Base-by-base conservation (phyloP, 176 grass and related monocot genomes). In the Bothriochloa decipiens region DNA sequence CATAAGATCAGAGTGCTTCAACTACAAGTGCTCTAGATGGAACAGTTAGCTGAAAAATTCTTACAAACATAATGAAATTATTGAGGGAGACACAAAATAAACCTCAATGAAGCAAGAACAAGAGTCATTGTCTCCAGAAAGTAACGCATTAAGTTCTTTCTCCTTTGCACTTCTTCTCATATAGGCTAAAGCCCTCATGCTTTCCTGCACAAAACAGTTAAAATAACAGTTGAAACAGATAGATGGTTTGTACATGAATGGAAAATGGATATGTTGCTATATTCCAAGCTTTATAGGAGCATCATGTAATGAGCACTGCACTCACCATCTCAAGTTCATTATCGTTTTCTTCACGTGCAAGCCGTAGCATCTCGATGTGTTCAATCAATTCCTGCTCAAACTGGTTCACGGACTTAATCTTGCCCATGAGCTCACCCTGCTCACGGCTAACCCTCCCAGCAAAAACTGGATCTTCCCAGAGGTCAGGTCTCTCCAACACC, bases 41-140 rank as follows among this genome's bases (percentile, higher is more conserved):
- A 41, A 0, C 9, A 75, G 12, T 89, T 26, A 20, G 29, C 47
- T 76, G 26, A 77, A 22, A 62, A 71, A 11, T 76, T 85, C 5
- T 47, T 39, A 47, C 41, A 46, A 72, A 46, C 41, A 46, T 46
- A 72, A 13, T 47, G n/a, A 72, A 46, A 72, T 46, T 14, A 61
- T 23, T 25, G 0, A 71, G 69, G 12, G 40, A 72, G 42, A 39
- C 18, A 41, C 27, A 14, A 46, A 37, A 58, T 61, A 86, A 77
- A 98, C 96, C 96, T 98, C 96, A 40, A 98, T 93, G 90, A 98
- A 98, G 80, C 96, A 98, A 83, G 96, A 91, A 66, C 86, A 98
- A 58, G 91, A 93, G 78, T 98, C 96, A 74, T 89, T 91, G 33
- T 95, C 89, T 74, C 87, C 78, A 49, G 93, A 98, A 68, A 98